Percentiles rank a stretch among this genome's conserved stretches.
These are phyloP conservation scores for Entomortierella lignicola DNA, from an alignment of 192 early-diverging fungal species.

Conservation along the genomic window DNA sequence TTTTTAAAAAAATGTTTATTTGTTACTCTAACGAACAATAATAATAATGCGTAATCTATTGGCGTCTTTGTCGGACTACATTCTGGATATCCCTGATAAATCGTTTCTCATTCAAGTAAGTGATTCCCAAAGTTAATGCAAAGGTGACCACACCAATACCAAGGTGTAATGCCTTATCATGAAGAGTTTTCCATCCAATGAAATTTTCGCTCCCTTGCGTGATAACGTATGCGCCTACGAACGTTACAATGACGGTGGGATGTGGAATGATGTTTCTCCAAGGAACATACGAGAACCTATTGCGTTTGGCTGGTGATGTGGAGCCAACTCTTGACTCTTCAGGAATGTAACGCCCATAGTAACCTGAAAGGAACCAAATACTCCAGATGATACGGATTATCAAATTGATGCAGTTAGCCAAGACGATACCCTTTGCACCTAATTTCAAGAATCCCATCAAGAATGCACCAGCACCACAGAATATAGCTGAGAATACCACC, in stretches of 20 bases:
- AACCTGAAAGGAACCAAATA: slow-evolving; percentile 69
- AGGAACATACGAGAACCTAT: slow-evolving; percentile 31
- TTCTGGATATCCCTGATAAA: slow-evolving; percentile 37
- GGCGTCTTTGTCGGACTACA: slow-evolving; percentile 24
- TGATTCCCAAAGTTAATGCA: not conserved
- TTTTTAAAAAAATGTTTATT: no score
- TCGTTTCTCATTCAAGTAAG: slow-evolving; percentile 26
- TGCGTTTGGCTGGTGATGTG: not conserved
- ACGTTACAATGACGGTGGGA: slow-evolving; percentile 53
- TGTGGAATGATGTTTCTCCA: slow-evolving; percentile 59
- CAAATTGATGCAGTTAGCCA: slow-evolving; percentile 91
- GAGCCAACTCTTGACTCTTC: not conserved
- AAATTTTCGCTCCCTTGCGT: slow-evolving; percentile 62
- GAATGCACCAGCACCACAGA: slow-evolving; percentile 69
- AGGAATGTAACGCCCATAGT: slow-evolving; percentile 60
- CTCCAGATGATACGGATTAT: slow-evolving; percentile 80
- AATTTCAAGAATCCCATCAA: slow-evolving; percentile 68
- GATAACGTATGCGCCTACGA: slow-evolving; percentile 61
- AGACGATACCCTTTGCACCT: slow-evolving; percentile 83
- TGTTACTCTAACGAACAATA: no score
- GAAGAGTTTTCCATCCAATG: slow-evolving; percentile 67
- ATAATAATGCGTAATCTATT: not conserved
- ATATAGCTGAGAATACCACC: slow-evolving; percentile 77
- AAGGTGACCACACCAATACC: slow-evolving; percentile 59
- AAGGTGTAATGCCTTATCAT: slow-evolving; percentile 64